phyloP scores from a whole-genome alignment of 1,139 yeast genomes.

The Pichia sp. region DNA sequence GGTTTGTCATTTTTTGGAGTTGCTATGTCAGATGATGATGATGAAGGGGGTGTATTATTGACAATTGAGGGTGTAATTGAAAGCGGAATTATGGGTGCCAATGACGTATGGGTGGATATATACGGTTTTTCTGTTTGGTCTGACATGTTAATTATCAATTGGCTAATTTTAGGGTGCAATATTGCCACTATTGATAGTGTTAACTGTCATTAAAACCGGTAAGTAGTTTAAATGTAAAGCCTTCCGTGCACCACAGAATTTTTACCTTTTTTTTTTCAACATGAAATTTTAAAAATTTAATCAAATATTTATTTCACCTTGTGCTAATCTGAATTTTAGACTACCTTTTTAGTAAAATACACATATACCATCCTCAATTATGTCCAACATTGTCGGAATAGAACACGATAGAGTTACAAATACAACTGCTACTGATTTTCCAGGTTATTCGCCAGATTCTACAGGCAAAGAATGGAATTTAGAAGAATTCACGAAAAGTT shows the following conservation, averaged over 20 bases:
- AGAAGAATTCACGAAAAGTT: slow-evolving; percentile 65
- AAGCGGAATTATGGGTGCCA: not conserved
- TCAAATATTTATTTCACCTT: not conserved
- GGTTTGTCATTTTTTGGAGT: not conserved
- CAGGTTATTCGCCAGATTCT: slow-evolving; percentile 53
- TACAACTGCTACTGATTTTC: slow-evolving; percentile 71
- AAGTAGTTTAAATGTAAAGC: not conserved
- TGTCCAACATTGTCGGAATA: slow-evolving; percentile 68
- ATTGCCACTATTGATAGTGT: not conserved
- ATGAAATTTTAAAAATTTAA: not conserved
- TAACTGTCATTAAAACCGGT: not conserved
- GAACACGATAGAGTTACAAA: slow-evolving; percentile 90
- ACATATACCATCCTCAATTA: slow-evolving; percentile 4
- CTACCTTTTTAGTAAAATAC: too few species aligned
- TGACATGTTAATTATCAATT: not conserved
- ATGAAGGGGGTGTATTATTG: not conserved
- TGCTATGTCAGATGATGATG: not conserved
- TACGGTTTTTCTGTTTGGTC: not conserved
- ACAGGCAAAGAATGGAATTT: slow-evolving; percentile 78
- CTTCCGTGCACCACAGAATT: not conserved
- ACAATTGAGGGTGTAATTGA: slow-evolving; percentile 3
- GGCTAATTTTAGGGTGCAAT: not conserved
- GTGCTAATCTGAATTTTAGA: not conserved
- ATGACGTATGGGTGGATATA: not conserved
- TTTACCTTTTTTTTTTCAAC: not conserved